Base-by-base conservation (phyloP, 2,329 filamentous ascomycete species). In the Lasiodiplodia hormozganensis region DNA sequence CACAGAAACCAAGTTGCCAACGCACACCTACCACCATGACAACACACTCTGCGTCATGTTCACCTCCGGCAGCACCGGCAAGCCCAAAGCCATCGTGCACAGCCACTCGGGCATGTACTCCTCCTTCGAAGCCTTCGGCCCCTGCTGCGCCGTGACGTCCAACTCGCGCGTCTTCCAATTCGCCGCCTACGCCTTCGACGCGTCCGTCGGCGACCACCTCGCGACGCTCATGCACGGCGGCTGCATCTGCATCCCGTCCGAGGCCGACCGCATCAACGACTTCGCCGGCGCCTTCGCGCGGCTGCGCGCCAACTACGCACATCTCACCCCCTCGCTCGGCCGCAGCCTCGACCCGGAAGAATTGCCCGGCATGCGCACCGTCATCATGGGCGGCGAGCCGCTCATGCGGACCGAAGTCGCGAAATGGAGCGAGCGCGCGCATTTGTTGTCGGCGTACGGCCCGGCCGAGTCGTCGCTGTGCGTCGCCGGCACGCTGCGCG, bases 51-150 rank as follows among this genome's bases (percentile, higher is more conserved):
- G 96, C 75, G 87, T 92, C 21, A 89, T 96, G 1, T 96, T 92
- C 76, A 96, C 92, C 0, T 94, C 92, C 31, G 93, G 93, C 4
- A 95, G 90, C 51, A 96, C 93, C 0, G 93, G 92, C 0, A 83
- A 82, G 1, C 93, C 92, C 0, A 96, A 97, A 75, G 92, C 92
- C 2, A 90, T 97, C 3, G 72, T 92, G 3, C 86, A 97, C 25
- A 93, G 91, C 0, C 90, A 94, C 71, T 82, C 53, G 0, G 10
- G 38, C 8, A 16, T 62, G 21, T 52, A 69, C 3, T 77, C 77
- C 47, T 75, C 76, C 53, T 77, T 77, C 11, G 75, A 78, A 28
- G 75, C 78, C 5, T 36, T 28, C 38, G 62, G 31, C 25, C 8
- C 31, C 6, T 16, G 25, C 28, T n/a, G 31, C 12, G 12, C 36